Evolutionary conservation across 805 yeast genomes (phyloP).

Genomic region (Yarrowia sp.): DNA sequence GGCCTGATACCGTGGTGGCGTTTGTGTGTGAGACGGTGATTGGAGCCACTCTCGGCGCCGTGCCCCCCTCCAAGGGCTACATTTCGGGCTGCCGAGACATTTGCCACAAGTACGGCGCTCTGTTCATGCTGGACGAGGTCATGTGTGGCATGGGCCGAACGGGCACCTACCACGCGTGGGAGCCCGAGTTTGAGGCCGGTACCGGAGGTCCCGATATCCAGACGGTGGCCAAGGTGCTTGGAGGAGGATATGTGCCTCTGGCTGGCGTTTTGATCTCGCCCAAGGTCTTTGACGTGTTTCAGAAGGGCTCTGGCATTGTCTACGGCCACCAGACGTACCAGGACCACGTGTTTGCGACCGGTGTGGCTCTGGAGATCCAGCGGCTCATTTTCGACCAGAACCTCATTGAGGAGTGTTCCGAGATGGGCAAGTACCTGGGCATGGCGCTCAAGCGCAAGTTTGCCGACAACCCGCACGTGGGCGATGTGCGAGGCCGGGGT

Average conservation of each 20-base stretch:
- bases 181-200: conserved; percentile 41
- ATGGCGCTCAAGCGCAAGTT: conserved; percentile 40
- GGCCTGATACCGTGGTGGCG: conserved; percentile 46
- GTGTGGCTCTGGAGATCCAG: conserved; percentile 45
- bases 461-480: conserved; percentile 43
- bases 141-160: conserved; percentile 58
- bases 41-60: conserved; percentile 48
- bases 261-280: conserved; percentile 48
- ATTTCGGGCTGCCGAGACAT: conserved; percentile 47
- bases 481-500: conserved; percentile 63
- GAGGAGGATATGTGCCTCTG: conserved; percentile 48
- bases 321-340: conserved; percentile 50
- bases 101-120: conserved; percentile 51
- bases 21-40: conserved; percentile 48
- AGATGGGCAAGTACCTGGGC: conserved; percentile 46
- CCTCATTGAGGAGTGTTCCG: conserved; percentile 44
- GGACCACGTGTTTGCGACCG: conserved; percentile 47
- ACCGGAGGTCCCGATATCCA: conserved; percentile 44
- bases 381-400: conserved; percentile 40
- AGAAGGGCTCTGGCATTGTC: conserved; percentile 43
- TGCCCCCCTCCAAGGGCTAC: conserved; percentile 48
- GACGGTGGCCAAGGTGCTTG: conserved; percentile 49
- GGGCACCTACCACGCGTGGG: conserved; percentile 50
- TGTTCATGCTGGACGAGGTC: conserved; percentile 53
- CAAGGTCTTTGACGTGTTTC: conserved; percentile 41